Conservation (phyloP, 768 basidiomycete species). For the Boletus sensibilis region DNA sequence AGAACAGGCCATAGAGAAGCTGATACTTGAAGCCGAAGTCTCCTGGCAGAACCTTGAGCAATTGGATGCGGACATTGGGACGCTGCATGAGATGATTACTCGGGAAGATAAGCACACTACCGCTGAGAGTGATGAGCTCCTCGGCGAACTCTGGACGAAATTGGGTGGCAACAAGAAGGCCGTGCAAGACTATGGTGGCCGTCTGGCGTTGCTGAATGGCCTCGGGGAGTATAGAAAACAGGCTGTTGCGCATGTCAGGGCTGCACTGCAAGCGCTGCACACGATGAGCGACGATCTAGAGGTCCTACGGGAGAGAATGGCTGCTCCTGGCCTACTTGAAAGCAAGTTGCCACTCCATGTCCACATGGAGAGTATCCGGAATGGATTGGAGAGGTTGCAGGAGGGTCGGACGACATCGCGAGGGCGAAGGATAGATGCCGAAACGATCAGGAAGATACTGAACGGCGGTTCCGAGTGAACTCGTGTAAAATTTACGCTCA, state of each 20-base stretch:
- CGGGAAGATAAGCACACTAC: conserved; percentile 55
- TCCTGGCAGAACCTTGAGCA: conserved; percentile 54
- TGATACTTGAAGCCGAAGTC: conserved; percentile 66
- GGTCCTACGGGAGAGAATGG: conserved; percentile 69
- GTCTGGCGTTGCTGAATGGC: conserved; percentile 53
- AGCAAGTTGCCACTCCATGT: conserved; percentile 66
- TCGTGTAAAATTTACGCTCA: not conserved
- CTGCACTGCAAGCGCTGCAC: conserved; percentile 58
- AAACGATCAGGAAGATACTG: conserved; percentile 26
- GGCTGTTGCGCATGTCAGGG: conserved; percentile 65
- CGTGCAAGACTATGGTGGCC: conserved; percentile 49
- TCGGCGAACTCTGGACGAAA: conserved; percentile 66
- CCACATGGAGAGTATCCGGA: conserved; percentile 70
- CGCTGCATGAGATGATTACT: conserved; percentile 56
- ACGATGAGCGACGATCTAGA: conserved; percentile 74
- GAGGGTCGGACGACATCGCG: conserved; percentile 53
- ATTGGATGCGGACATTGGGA: conserved; percentile 58
- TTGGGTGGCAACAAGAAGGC: conserved; percentile 59
- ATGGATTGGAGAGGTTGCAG: conserved; percentile 54
- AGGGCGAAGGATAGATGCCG: conserved; percentile 47
- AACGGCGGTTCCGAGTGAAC: conserved; percentile 11
- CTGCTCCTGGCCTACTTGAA: conserved; percentile 62
- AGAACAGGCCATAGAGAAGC: conserved; percentile 48
- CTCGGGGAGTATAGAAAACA: conserved; percentile 57
- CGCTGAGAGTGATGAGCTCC: conserved; percentile 49